Conservation (phyloP, 176 grass and related monocot species). For the Juncus effusus region DNA sequence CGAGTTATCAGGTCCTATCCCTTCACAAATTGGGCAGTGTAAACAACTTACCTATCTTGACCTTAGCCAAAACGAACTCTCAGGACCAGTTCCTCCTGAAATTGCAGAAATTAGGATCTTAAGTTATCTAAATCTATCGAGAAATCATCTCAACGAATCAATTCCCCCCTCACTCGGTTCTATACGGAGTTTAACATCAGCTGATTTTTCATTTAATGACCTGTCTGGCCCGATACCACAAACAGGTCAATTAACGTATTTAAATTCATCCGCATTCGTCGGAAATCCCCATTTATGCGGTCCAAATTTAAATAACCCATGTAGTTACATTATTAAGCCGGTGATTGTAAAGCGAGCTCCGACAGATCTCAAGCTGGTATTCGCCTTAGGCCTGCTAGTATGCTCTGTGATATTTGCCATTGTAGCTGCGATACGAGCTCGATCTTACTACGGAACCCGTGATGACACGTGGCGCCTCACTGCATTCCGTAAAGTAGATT, state of each 20-base stretch:
- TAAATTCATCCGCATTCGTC: slow-evolving; percentile 68
- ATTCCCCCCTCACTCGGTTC: slow-evolving; percentile 57
- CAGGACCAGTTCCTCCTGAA: slow-evolving; percentile 44
- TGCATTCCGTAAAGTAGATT: slow-evolving; percentile 83
- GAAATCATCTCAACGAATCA: slow-evolving; percentile 50
- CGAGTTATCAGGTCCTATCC: slow-evolving; percentile 40
- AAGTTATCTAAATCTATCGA: slow-evolving; percentile 80
- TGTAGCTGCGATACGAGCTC: slow-evolving; percentile 51
- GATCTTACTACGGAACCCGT: slow-evolving; percentile 35
- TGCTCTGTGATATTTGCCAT: slow-evolving; percentile 75
- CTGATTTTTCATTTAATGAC: slow-evolving; percentile 83
- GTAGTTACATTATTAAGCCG: not conserved
- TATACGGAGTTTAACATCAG: slow-evolving; percentile 82
- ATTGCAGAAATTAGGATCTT: slow-evolving; percentile 51
- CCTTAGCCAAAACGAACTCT: slow-evolving; percentile 79
- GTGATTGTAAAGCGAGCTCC: not conserved
- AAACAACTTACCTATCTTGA: slow-evolving; percentile 80
- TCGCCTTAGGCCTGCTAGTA: slow-evolving; percentile 65
- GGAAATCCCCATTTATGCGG: slow-evolving; percentile 79
- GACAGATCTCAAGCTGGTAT: slow-evolving; percentile 60
- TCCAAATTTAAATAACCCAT: slow-evolving; percentile 32
- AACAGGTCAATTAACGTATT: slow-evolving; percentile 68
- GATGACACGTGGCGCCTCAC: slow-evolving; percentile 54
- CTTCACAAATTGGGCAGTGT: slow-evolving; percentile 39
- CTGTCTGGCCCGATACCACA: slow-evolving; percentile 53